These are phyloP conservation scores for Coemansia reversa DNA, from an alignment of 192 early-diverging fungal genomes.

Conservation along the genomic window DNA sequence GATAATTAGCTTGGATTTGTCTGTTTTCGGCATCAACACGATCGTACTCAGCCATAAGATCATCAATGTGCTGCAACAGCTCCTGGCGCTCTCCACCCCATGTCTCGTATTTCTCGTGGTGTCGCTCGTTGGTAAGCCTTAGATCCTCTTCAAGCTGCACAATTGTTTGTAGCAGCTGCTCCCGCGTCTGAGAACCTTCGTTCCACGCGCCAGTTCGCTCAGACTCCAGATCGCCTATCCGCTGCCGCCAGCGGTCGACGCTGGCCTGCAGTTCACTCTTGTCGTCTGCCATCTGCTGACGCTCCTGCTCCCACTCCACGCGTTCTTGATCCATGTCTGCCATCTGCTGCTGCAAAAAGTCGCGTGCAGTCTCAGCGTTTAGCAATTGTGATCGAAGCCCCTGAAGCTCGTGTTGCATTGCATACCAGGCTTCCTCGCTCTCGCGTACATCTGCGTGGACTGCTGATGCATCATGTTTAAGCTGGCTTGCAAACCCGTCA, in stretches of 20 bases:
- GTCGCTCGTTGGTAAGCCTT: background rate
- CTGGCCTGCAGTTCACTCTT: slow-evolving; percentile 26
- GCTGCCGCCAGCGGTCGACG: slow-evolving; percentile 37
- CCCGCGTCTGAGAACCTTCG: slow-evolving; percentile 36
- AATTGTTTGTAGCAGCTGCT: slow-evolving; percentile 34
- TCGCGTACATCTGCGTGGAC: slow-evolving; percentile 33
- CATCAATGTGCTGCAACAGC: slow-evolving; percentile 13
- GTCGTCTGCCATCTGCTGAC: slow-evolving; percentile 33
- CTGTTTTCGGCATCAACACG: slow-evolving; percentile 23
- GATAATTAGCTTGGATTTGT: slow-evolving; percentile 18
- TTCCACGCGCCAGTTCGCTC: slow-evolving; percentile 46
- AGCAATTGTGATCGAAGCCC: slow-evolving; percentile 18
- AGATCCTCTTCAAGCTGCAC: slow-evolving; percentile 31
- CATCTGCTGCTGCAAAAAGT: slow-evolving; percentile 23
- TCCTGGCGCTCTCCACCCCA: slow-evolving; percentile 10
- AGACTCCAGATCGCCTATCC: slow-evolving; percentile 40
- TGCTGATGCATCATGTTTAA: slow-evolving; percentile 39
- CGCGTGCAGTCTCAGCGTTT: slow-evolving; percentile 22
- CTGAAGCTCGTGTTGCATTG: slow-evolving; percentile 33
- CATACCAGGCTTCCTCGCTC: slow-evolving; percentile 39
- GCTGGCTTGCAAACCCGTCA: slow-evolving; percentile 35
- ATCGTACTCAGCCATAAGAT: slow-evolving; percentile 7
- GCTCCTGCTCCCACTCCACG: slow-evolving; percentile 44
- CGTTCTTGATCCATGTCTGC: slow-evolving; percentile 26
- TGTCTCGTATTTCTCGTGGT: slow-evolving; percentile 3